Base-by-base conservation (phyloP, 75 land plant genomes). In the Pinus tabuliformis region DNA sequence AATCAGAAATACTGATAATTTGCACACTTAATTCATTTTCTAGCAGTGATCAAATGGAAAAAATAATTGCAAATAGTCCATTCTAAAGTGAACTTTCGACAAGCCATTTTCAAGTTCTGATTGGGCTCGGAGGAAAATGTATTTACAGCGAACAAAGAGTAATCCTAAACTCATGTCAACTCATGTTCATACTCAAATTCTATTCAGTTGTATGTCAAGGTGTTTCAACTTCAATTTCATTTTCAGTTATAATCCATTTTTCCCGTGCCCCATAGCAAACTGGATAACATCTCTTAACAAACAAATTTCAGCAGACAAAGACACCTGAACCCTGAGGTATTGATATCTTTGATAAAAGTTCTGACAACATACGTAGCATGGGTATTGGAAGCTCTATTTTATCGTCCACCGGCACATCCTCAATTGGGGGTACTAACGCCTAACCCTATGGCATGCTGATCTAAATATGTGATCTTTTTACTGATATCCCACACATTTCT, bases 201-300 rank as follows among this genome's bases (percentile, higher is more conserved):
- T n/a, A 42, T 68, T 26, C n/a, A 42, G 52, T 18, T 37, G 22
- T 39, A 68, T 68, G 13, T 39, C 42, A 1, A 68, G 42, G 21
- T 39, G n/a, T 39, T 68, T 68, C 71, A 39, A 33, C 18, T 45
- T 45, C 52, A 33, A 42, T 7, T 68, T 42, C 4, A 12, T 68
- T 68, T 42, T 12, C 7, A 42, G 42, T 39, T 9, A 45, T 6
- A 68, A 68, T 21, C 20, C 45, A 39, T 20, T 42, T 42, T 37
- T 68, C 71, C 3, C 33, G 6, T 45, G 52, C 52, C 8, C 52
- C 52, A 45, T 45, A 45, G 52, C 20, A 39, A 12, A 66, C 45
- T 68, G 17, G n/a, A 42, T 68, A 45, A 42, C 71, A 9, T 68
- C 33, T 68, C 71, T 68, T 68, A 7, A 36, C 71, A 42, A 64